phyloP scores from a whole-genome alignment of 768 basidiomycete genomes.

The Leucosporidium creatinivorum region DNA sequence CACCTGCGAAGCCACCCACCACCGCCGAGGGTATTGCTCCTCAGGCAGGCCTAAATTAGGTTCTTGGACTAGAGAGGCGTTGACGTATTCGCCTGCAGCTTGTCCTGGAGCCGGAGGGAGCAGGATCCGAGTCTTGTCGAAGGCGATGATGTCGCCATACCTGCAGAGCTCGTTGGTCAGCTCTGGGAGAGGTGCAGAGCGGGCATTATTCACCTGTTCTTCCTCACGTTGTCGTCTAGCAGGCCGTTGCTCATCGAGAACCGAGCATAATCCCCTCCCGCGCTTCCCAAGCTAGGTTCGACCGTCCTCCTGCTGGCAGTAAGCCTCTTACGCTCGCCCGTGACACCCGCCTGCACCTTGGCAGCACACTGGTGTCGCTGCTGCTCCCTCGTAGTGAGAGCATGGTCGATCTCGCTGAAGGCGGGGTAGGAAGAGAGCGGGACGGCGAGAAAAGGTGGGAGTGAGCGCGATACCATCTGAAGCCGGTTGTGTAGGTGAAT shows the following conservation, averaged over 20 bases:
- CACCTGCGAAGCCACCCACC: slow-evolving; percentile 74
- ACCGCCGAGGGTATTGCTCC: slow-evolving; percentile 46
- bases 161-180: slow-evolving; percentile 35
- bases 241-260: not conserved
- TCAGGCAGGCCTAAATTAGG: slow-evolving; percentile 46
- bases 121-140: slow-evolving; percentile 71
- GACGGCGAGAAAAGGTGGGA: not conserved
- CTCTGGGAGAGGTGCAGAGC: too few relatives aligned
- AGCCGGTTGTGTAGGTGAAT: too few relatives aligned
- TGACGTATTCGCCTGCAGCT: slow-evolving; percentile 51
- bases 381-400: not conserved
- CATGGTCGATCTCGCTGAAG: not conserved
- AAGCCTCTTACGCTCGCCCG: not conserved
- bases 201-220: slow-evolving; percentile 23
- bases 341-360: not conserved
- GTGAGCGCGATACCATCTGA: not conserved
- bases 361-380: not conserved
- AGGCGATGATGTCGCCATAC: slow-evolving; percentile 66
- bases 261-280: not conserved
- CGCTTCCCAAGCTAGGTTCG: not conserved
- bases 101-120: slow-evolving; percentile 40
- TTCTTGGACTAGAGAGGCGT: slow-evolving; percentile 81
- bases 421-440: not conserved
- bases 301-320: not conserved
- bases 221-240: not conserved